phyloP scores from a whole-genome alignment of 768 basidiomycete species.

The Brasilioporus rufonigricans region DNA sequence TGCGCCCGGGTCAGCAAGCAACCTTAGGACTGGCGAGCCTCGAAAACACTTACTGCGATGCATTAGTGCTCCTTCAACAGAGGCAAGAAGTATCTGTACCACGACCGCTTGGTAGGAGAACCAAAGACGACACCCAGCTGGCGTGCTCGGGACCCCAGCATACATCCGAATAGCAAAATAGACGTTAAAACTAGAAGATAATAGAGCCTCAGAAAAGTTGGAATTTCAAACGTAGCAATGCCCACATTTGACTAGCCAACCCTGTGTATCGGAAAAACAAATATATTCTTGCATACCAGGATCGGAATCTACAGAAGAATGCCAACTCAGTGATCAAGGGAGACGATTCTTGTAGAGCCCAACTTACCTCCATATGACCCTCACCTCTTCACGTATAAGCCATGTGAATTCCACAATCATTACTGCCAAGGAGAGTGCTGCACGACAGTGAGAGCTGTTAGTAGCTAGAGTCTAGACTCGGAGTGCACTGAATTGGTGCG shows the following conservation, averaged over 20 bases:
- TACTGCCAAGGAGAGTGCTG: background rate
- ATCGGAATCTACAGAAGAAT: constrained; percentile 5
- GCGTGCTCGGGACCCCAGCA: constrained; percentile 1
- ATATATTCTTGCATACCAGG: constrained; percentile 10
- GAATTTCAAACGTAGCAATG: background rate
- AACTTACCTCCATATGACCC: constrained; percentile 21
- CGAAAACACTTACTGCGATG: constrained; percentile 9
- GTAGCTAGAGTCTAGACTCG: no score
- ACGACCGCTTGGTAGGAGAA: constrained; percentile 13
- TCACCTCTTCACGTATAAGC: constrained; percentile 10
- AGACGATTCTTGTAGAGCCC: background rate
- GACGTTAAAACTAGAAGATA: constrained; percentile 19
- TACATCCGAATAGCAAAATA: constrained; percentile 20
- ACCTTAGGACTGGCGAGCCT: background rate
- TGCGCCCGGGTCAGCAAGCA: background rate
- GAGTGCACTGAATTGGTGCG: background rate
- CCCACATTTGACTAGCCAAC: constrained; percentile 20
- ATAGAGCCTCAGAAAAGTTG: background rate
- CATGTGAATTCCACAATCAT: constrained; percentile 17
- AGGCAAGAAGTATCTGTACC: constrained; percentile 12
- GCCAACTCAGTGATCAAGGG: background rate
- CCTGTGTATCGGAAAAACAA: constrained; percentile 19
- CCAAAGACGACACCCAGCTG: constrained; percentile 16
- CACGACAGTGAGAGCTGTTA: background rate
- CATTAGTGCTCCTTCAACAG: constrained; percentile 17